phyloP scores from a whole-genome alignment of 208 protist species.

The Trypanosoma melophagium region DNA sequence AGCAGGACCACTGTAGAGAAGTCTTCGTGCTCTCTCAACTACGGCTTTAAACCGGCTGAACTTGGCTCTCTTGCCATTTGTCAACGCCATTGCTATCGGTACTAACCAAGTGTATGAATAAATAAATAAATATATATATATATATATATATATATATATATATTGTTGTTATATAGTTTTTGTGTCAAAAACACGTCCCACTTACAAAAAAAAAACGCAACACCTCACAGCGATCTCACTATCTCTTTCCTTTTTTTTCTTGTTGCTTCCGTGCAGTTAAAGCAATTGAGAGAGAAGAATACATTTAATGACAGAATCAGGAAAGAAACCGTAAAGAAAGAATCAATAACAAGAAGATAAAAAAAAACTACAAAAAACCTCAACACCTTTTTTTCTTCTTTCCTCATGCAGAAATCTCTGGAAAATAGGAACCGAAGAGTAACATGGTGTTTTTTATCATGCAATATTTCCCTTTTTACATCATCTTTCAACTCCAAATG shows the following conservation, averaged over 20 bases:
- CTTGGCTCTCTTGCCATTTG: slow-evolving; percentile 38
- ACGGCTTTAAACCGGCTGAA: slow-evolving; percentile 38
- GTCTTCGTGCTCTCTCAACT: slow-evolving; percentile 55
- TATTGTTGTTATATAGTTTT: no score
- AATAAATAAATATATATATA: no score
- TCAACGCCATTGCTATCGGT: slow-evolving; percentile 10
- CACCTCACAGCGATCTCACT: not conserved
- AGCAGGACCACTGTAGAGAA: slow-evolving; percentile 43
- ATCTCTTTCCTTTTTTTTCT: slow-evolving; percentile 1
- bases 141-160: no score
- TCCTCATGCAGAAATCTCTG: no score
- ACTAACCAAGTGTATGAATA: no score
- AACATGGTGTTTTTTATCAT: no score
- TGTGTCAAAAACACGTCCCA: no score
- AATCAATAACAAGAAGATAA: not conserved
- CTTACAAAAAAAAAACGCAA: not conserved
- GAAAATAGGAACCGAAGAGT: no score
- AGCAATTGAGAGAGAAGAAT: not conserved
- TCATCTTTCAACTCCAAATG: no score
- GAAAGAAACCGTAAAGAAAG: not conserved
- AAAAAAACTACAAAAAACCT: not conserved
- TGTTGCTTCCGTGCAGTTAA: not conserved
- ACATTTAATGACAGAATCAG: not conserved
- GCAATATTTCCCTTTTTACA: no score
- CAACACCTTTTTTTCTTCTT: not conserved